Base-by-base conservation (phyloP, 805 yeast genomes). In the Dipodascus geniculatus region DNA sequence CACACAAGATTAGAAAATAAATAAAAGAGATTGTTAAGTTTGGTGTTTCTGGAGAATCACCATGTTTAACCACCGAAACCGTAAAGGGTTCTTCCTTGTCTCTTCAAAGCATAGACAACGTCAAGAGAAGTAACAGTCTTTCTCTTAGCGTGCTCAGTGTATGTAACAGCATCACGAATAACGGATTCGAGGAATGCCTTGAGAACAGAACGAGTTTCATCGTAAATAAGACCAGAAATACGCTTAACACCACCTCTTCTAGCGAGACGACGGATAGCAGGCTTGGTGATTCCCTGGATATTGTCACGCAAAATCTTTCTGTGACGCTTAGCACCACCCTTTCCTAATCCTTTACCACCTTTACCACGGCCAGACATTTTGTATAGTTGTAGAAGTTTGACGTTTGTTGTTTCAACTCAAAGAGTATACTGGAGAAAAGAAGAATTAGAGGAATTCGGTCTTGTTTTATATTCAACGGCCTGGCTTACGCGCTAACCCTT, bases 161-260 rank as follows among this genome's bases (percentile, higher is more conserved):
- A 91, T 68, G 96, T 88, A 68, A 91, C 97, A 67, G 98, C 97
- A 68, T 91, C 98, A 82, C 97, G 88, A 77, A 91, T 91, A 65
- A 91, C 96, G 71, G 86, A 84, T 77, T 88, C 96, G 72, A 91
- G 82, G 85, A 91, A 91, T 56, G 95, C 80, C 79, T 90, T 89
- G 64, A 91, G 80, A 65, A 91, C 97, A 65, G 85, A 89, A 82
- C 98, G 89, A 70, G 91, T 96, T 79, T 90, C 96, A 78, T 90
- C 98, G 80, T 90, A 90, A 74, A 90, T 91, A 72, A 89, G 79
- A 74, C 96, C 97, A 61, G 97, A 90, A 70, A 90, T 90, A 87
- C 98, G 96, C 85, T 90, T 90, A 72, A 90, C 98, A 89, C 98
- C 98, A 80, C 98, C 98, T 88, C 98, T 90, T 85, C 98, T 90